Conservation (phyloP, 768 basidiomycete genomes). For the Pulveroboletus sp. region DNA sequence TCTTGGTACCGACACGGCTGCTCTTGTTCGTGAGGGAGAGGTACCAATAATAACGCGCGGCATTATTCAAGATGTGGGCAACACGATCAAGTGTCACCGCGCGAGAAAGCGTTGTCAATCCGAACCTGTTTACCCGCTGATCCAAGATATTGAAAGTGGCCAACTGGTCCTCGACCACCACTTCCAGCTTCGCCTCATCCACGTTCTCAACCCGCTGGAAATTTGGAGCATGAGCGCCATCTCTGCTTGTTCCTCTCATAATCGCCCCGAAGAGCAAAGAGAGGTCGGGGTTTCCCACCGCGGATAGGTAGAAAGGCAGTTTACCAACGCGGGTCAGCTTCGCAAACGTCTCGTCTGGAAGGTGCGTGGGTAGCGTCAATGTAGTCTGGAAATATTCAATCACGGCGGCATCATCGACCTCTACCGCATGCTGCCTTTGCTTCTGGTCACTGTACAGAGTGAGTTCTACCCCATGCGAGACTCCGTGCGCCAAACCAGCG, state of each 20-base stretch:
- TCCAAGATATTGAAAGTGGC: conserved; percentile 6
- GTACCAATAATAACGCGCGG: conserved; percentile 22
- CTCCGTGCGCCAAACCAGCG: conserved; percentile 27
- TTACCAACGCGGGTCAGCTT: conserved; percentile 1
- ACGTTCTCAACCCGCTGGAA: not conserved
- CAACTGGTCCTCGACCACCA: not conserved
- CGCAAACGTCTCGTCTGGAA: not conserved
- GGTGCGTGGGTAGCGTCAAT: not conserved
- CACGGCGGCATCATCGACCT: conserved; percentile 7
- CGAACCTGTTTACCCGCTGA: not conserved
- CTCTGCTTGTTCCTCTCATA: not conserved
- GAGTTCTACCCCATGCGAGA: conserved; percentile 16
- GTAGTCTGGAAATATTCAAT: conserved; percentile 16
- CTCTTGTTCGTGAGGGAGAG: conserved; percentile 11
- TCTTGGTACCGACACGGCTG: not conserved
- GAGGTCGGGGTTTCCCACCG: not conserved
- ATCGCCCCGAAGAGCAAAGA: not conserved
- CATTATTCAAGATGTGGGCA: conserved; percentile 4
- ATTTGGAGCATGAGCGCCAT: not conserved
- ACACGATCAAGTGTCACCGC: not conserved
- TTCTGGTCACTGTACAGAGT: conserved; percentile 14
- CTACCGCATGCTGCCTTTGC: not conserved
- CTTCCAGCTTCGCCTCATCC: conserved; percentile 4
- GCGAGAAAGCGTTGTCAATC: not conserved
- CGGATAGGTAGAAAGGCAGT: conserved; percentile 1